Conservation (phyloP, 2,329 filamentous ascomycete species). For the Phaeosphaeria sp. region DNA sequence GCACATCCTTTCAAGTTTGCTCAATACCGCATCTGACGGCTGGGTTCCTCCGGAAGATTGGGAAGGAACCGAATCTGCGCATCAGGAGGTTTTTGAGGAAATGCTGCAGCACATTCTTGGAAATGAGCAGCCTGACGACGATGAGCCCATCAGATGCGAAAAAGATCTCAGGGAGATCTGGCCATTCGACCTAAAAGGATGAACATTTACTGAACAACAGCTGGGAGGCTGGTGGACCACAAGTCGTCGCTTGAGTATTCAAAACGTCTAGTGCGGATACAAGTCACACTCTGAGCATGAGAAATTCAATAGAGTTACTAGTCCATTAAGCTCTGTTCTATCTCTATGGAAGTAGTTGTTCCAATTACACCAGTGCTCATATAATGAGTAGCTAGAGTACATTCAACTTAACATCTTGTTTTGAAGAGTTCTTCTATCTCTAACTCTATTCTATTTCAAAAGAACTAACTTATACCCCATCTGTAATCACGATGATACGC, state of each 20-base stretch:
- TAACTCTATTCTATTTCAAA: too few relatives aligned
- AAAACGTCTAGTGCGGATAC: conserved; percentile 3
- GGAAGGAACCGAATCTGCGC: conserved; percentile 38
- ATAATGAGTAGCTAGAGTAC: too few relatives aligned
- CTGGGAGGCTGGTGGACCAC: conserved; percentile 2
- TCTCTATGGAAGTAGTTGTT: too few relatives aligned
- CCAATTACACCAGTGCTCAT: too few relatives aligned
- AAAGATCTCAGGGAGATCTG: conserved; percentile 42
- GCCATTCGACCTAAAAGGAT: conserved; percentile 42
- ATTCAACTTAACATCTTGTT: too few relatives aligned
- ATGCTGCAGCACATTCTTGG: conserved; percentile 40
- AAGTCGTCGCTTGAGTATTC: conserved; percentile 3
- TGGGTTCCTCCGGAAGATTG: conserved; percentile 47
- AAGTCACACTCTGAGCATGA: conserved; percentile 1
- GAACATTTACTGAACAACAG: conserved; percentile 6
- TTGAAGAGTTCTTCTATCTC: too few relatives aligned
- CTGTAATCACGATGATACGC: too few relatives aligned
- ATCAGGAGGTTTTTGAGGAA: conserved; percentile 38
- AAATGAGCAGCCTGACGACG: conserved; percentile 37
- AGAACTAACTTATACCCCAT: too few relatives aligned
- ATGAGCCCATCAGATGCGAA: conserved; percentile 45
- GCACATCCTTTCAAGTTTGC: conserved; percentile 33
- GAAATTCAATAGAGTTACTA: too few relatives aligned
- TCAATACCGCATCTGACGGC: conserved; percentile 44
- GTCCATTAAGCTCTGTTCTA: too few relatives aligned